Evolutionary conservation across 2,329 filamentous ascomycete species (phyloP).

Genomic region (Phoma sp.): DNA sequence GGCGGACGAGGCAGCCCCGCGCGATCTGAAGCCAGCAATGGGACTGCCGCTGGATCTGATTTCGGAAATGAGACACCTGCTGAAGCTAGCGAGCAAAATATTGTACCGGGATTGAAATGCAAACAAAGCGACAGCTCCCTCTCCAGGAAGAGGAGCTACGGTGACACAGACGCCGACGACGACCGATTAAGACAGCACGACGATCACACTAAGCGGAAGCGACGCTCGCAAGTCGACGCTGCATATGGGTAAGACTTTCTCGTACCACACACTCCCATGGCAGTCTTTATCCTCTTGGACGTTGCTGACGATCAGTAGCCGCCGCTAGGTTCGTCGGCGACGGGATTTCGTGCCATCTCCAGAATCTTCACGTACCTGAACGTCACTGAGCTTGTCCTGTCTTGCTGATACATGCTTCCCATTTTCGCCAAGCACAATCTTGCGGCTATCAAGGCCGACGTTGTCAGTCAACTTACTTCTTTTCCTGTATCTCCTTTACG

Average conservation of each 20-base stretch:
- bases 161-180: constrained; percentile 42
- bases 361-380: not conserved
- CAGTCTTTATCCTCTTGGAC: too few relatives aligned
- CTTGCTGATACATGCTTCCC: not conserved
- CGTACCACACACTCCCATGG: not conserved
- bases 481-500: not conserved
- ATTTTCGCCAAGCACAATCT: not conserved
- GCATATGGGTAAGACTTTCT: constrained; percentile 43
- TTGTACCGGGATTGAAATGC: constrained; percentile 25
- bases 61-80: constrained; percentile 37
- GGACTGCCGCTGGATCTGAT: constrained; percentile 44
- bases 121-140: constrained; percentile 42
- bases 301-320: constrained; percentile 3
- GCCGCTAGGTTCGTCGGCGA: constrained; percentile 3
- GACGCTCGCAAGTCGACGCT: constrained; percentile 44
- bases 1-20: constrained; percentile 38
- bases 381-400: not conserved
- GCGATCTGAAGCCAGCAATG: constrained; percentile 44
- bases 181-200: constrained; percentile 44
- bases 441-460: not conserved
- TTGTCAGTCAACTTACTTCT: not conserved
- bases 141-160: constrained; percentile 46
- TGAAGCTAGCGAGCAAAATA: constrained; percentile 19
- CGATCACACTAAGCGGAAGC: constrained; percentile 45
- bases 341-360: too few relatives aligned